phyloP scores from a whole-genome alignment of 2,329 filamentous ascomycete species.

The Fusarium sp. region DNA sequence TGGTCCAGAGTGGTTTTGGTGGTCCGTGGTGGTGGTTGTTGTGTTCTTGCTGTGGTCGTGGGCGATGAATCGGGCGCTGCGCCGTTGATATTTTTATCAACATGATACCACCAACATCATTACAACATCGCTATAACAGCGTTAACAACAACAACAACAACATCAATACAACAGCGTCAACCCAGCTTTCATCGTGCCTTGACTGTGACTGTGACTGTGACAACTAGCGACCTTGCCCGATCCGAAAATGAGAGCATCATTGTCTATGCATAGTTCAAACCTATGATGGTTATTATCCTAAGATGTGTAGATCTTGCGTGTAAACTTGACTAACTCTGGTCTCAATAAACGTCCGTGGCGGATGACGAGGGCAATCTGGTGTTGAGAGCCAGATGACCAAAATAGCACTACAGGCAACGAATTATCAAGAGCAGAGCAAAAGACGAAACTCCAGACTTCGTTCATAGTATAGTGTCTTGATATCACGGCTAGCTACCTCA shows the following conservation, averaged over 20 bases:
- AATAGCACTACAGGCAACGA: not conserved
- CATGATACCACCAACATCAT: not conserved
- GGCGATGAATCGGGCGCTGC: not conserved
- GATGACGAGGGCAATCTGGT: not conserved
- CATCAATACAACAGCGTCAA: not conserved
- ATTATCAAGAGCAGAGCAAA: not conserved
- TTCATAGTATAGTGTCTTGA: not conserved
- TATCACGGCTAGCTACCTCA: conserved; percentile 12
- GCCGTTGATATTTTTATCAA: not conserved
- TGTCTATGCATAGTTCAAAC: not conserved
- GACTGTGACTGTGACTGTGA: not conserved
- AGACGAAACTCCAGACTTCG: not conserved
- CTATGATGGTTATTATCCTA: not conserved
- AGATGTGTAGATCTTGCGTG: not conserved
- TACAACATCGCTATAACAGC: not conserved
- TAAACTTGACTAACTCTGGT: not conserved
- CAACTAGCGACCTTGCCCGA: not conserved
- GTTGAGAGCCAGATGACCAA: not conserved
- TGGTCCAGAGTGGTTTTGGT: not conserved
- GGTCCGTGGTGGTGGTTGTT: not conserved
- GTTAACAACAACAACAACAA: not conserved
- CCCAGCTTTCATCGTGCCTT: not conserved
- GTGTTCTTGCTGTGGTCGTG: not conserved
- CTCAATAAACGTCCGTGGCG: not conserved
- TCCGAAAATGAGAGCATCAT: not conserved